A percentile compares a stretch with the other conserved stretches of the same genome.
These are phyloP conservation scores for Trifolium dubium DNA, from an alignment of 306 rosid genomes.

Conservation along the genomic window DNA sequence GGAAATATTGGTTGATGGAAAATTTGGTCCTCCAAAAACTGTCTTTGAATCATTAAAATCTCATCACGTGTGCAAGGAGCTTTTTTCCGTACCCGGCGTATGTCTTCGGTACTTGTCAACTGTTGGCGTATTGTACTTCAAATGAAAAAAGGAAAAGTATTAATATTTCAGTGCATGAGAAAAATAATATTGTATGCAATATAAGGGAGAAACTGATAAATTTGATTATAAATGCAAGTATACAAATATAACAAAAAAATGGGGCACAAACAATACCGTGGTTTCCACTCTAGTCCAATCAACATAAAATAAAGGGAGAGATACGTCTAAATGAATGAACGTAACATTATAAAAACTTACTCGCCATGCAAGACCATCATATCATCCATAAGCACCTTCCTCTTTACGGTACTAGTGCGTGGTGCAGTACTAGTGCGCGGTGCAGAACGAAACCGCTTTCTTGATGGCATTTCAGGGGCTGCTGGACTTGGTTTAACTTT, in stretches of 20 bases:
- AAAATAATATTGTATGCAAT: slow-evolving; percentile 6
- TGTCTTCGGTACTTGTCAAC: slow-evolving; percentile 87
- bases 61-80: slow-evolving; percentile 91
- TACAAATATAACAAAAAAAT: neutral
- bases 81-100: slow-evolving; percentile 88
- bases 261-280: slow-evolving; percentile 20
- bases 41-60: slow-evolving; percentile 86
- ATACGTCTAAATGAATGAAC: slow-evolving; percentile 20
- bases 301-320: slow-evolving; percentile 4
- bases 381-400: slow-evolving; percentile 97
- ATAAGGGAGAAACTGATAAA: slow-evolving; percentile 5
- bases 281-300: slow-evolving; percentile 15
- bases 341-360: slow-evolving; percentile 63
- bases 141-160: slow-evolving; percentile 39
- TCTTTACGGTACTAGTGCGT: slow-evolving; percentile 68
- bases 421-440: slow-evolving; percentile 61
- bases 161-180: slow-evolving; percentile 31
- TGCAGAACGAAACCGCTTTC: slow-evolving; percentile 63
- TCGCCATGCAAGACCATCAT: slow-evolving; percentile 98
- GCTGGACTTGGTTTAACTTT: slow-evolving; percentile 85
- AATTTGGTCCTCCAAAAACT: slow-evolving; percentile 78
- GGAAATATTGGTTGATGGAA: slow-evolving; percentile 70
- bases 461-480: slow-evolving; percentile 58
- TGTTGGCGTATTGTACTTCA: slow-evolving; percentile 90
- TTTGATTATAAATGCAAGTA: slow-evolving; percentile 20